Evolutionary conservation across 805 yeast species (phyloP).

Genomic region (Ogataea trehaloabstinens): DNA sequence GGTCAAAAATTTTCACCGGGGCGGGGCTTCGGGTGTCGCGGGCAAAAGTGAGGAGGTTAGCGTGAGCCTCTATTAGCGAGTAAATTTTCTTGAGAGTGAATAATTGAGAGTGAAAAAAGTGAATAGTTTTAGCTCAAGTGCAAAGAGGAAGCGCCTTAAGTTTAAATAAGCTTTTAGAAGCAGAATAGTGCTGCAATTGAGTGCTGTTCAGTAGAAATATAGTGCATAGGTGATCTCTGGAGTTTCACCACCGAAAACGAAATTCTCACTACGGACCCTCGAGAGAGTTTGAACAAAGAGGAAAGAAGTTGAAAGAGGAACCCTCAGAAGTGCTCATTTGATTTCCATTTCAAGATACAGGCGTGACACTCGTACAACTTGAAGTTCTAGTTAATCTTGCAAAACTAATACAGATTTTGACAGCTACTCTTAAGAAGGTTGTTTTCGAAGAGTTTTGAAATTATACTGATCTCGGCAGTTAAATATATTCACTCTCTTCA

Average conservation of each 20-base stretch:
- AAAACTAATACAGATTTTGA: no score
- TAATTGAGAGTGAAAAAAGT: neutral
- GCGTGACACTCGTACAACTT: no score
- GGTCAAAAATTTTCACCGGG: neutral
- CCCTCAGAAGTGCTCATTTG: neutral
- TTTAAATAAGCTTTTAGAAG: neutral
- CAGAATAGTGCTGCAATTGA: neutral
- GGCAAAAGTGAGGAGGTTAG: neutral
- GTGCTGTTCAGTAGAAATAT: neutral
- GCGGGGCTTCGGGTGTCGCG: neutral
- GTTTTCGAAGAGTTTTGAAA: no score
- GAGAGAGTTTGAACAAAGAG: neutral
- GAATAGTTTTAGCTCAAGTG: neutral
- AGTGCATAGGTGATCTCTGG: neutral
- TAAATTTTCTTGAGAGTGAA: neutral
- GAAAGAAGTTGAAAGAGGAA: neutral
- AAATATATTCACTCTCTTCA: no score
- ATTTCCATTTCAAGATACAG: neutral
- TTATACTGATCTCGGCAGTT: no score
- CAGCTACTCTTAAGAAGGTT: no score
- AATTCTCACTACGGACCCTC: neutral
- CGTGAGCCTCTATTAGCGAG: neutral
- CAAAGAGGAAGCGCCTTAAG: neutral
- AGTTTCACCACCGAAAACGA: neutral
- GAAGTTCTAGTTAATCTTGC: no score